Base-by-base conservation (phyloP, 2,329 filamentous ascomycete genomes). In the Ilyonectria destructans region DNA sequence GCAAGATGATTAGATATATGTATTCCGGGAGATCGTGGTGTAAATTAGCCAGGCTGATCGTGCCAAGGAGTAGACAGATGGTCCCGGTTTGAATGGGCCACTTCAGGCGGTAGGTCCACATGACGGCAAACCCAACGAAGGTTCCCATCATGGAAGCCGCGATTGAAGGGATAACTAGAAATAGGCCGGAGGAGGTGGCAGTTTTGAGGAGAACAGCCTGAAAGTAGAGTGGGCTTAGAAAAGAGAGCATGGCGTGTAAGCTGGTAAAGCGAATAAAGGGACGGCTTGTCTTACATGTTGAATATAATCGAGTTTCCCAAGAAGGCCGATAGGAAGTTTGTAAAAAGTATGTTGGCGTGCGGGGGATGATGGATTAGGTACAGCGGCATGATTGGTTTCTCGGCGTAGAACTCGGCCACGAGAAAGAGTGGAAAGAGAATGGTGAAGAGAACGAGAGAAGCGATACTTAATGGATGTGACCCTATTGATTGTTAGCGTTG, bases 181-280 rank as follows among this genome's bases (percentile, higher is more conserved):
- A 88, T 29, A 94, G 87, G n/a, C 93, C 93, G 0, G 92, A 93
- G 26, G 86, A 83, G 0, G 92, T 94, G 17, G 93, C 90, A 6
- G 86, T 87, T 65, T 91, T 90, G 58, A 92, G 85, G 55, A 93
- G 89, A 29, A 94, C 92, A 40, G 90, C 91, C 77, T 94, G 92
- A 81, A 93, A 95, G 82, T 91, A 95, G 8, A 95, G 83, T 0
- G 93, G 93, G 6, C 89, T 89, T 13, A 26, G 23, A 26, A 26
- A 26, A 26, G 23, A 26, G 23, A 26, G 23, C 23, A 12, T 8
- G 15, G 1, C 6, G 7, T 29, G 9, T 62, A 26, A 26, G 23
- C 23, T 26, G 4, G 23, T 26, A 26, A 26, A 26, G 23, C 4
- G 23, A 26, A 26, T 26, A 26, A 26, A 26, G 3, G 8, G 10